phyloP scores from a whole-genome alignment of 768 basidiomycete species.

The Termitomyces sp. region DNA sequence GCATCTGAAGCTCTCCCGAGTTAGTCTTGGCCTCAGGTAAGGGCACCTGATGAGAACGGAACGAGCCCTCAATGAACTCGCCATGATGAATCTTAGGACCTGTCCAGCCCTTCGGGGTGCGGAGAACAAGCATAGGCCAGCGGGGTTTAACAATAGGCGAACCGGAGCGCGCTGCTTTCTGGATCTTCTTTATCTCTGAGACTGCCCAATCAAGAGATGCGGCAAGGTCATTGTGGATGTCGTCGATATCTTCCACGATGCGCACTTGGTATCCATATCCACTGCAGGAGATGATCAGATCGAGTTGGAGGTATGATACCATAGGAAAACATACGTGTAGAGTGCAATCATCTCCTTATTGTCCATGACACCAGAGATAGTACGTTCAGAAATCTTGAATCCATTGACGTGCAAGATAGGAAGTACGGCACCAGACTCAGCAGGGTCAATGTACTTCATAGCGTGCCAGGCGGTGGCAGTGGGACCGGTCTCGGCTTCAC shows the following conservation, averaged over 20 bases:
- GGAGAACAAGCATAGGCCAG: conserved; percentile 84
- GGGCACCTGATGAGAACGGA: conserved; percentile 87
- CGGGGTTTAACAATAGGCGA: conserved; percentile 83
- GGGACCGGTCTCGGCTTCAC: conserved; percentile 80
- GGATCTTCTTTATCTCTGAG: conserved; percentile 70
- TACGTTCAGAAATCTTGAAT: conserved; percentile 89
- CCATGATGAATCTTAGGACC: conserved; percentile 66
- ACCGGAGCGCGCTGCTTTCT: conserved; percentile 71
- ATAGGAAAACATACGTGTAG: conserved; percentile 53
- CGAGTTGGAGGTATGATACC: neutral
- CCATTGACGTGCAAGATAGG: conserved; percentile 88
- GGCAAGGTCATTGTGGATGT: conserved; percentile 77
- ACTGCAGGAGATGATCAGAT: conserved; percentile 24
- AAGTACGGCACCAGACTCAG: conserved; percentile 87
- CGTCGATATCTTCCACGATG: conserved; percentile 64
- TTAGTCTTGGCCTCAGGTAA: conserved; percentile 69
- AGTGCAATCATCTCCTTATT: conserved; percentile 74
- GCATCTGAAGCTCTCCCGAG: conserved; percentile 53
- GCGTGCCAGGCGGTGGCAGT: conserved; percentile 83
- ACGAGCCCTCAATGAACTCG: conserved; percentile 78
- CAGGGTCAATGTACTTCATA: conserved; percentile 88
- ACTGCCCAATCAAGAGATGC: conserved; percentile 82
- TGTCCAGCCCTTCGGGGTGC: conserved; percentile 81
- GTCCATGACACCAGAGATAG: conserved; percentile 89
- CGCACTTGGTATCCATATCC: conserved; percentile 90